Evolutionary conservation across 805 yeast genomes (phyloP), one percentile per base, ranked within the genome.

Genomic region (Candida takata): DNA sequence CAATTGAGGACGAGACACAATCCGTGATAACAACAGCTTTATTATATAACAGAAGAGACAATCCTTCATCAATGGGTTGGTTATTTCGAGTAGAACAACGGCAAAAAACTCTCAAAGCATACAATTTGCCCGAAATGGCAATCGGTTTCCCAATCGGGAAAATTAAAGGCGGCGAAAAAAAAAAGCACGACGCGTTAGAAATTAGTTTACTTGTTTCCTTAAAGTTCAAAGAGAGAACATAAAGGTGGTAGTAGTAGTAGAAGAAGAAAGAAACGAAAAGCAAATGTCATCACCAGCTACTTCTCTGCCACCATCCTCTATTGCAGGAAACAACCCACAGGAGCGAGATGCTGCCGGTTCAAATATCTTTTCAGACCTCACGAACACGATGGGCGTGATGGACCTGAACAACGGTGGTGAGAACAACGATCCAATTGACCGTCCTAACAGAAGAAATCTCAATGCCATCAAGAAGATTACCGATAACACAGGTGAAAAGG

Each of bases 401-500:
- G 36, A 28, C 11, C 29, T 37, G 23, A 34, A 35, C 34, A 15
- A 36, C 10, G 36, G 34, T 8, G 33, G 26, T 12, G 39, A 43
- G 9, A 42, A 19, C 5, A 47, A 46, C 24, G 38, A 27, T 4
- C 44, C 15, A 16, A 38, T 51, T 1, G 57, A 58, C 17, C 47
- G 62, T 21, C 53, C 67, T 41, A 62, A 70, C 50, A 70, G 82
- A 62, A 70, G 80, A 51, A 72, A 74, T 41, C 64, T 79, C 40
- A 67, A 74, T 40, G 77, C 77, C 19, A 84, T 90, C 36, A 87
- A 94, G 19, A 85, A 83, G 54, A 95, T 92, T 19, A 75, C 75
- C 19, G 98, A 92, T 63, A 76, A 77, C 31, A 86, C 96, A 4
- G 97, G 95, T 40, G 97, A 88, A 55, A 85, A 85, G 48, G 97